A percentile compares a stretch with the other conserved stretches of the same genome.
Conservation (phyloP, 495 filamentous ascomycete species). For the Xylaria sp. region DNA sequence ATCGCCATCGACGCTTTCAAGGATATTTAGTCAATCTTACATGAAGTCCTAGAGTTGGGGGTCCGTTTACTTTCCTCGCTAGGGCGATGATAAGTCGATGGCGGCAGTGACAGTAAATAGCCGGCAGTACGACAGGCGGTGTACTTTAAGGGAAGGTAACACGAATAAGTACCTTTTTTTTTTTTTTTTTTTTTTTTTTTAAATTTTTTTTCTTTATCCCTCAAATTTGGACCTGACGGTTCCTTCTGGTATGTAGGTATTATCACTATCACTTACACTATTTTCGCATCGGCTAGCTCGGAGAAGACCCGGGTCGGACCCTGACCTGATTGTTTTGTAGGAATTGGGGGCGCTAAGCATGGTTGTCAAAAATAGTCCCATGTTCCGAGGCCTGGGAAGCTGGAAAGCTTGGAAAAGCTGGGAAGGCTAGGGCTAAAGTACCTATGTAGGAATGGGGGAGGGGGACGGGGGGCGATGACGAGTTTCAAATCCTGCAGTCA, state of each 20-base stretch:
- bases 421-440: background rate
- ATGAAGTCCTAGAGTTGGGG: background rate
- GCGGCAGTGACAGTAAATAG: background rate
- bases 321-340: background rate
- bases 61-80: background rate
- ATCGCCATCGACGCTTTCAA: background rate
- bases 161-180: background rate
- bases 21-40: background rate
- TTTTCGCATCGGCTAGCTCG: constrained; percentile 9
- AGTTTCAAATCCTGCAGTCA: background rate
- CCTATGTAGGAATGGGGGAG: background rate
- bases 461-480: background rate
- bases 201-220: background rate
- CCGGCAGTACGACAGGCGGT: background rate
- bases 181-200: background rate
- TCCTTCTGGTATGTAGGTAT: too few relatives aligned
- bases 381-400: background rate
- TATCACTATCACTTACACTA: background rate
- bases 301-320: background rate
- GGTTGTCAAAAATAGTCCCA: constrained; percentile 12
- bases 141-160: background rate
- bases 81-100: background rate
- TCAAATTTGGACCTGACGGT: too few relatives aligned
- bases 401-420: background rate
- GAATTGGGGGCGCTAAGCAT: constrained; percentile 8